phyloP scores from a whole-genome alignment of 1,284 basidiomycete genomes.

The Lentinus polychrous region DNA sequence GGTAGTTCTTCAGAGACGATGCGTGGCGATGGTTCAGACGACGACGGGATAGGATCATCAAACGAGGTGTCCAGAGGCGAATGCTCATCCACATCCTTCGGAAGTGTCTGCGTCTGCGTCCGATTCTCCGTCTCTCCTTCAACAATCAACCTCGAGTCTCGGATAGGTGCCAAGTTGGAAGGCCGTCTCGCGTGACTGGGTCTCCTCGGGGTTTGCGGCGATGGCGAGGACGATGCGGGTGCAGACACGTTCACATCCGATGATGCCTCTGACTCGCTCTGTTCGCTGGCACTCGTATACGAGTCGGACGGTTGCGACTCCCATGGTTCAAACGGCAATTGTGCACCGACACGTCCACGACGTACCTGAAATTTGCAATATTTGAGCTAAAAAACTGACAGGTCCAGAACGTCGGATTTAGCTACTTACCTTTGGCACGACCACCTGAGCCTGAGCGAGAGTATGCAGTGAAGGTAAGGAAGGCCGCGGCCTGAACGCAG shows the following conservation, averaged over 20 bases:
- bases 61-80: not conserved
- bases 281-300: not conserved
- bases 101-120: not conserved
- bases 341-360: constrained; percentile 15
- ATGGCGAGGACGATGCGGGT: not conserved
- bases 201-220: constrained; percentile 10
- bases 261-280: not conserved
- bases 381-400: constrained; percentile 4
- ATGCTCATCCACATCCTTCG: constrained; percentile 8
- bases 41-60: not conserved
- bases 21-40: not conserved
- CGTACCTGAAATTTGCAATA: constrained; percentile 10
- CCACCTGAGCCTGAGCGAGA: constrained; percentile 49
- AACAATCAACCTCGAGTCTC: constrained; percentile 21
- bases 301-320: not conserved
- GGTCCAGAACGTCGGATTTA: constrained; percentile 2
- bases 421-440: constrained; percentile 47
- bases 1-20: too few species aligned
- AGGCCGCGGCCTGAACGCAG: constrained; percentile 52
- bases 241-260: not conserved
- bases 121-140: constrained; percentile 12
- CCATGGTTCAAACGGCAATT: constrained; percentile 16
- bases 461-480: constrained; percentile 60
- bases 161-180: constrained; percentile 21
- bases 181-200: constrained; percentile 19